These are phyloP conservation scores for Discostella stelligera DNA, from an alignment of 352 stramenopile genomes.

Conservation along the genomic window DNA sequence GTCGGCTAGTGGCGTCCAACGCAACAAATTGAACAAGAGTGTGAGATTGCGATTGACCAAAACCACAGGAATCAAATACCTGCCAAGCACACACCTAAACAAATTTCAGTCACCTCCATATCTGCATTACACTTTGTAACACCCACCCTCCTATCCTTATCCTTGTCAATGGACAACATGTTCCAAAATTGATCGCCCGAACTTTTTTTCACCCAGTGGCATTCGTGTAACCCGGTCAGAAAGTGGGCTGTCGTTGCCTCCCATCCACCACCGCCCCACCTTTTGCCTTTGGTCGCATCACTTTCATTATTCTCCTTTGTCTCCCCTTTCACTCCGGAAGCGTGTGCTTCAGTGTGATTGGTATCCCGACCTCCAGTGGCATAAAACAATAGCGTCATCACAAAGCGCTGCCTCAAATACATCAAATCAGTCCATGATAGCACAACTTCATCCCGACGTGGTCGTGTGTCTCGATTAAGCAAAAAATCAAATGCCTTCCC, in stretches of 20 bases:
- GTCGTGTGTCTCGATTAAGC: constrained; percentile 34
- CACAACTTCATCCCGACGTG: not conserved
- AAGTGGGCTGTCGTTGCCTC: constrained; percentile 34
- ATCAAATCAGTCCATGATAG: not conserved
- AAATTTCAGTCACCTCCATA: constrained; percentile 47
- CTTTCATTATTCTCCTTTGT: not conserved
- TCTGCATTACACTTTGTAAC: constrained; percentile 45
- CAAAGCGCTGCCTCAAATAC: constrained; percentile 33
- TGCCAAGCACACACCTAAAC: constrained; percentile 19
- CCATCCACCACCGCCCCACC: constrained; percentile 15
- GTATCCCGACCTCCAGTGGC: constrained; percentile 32
- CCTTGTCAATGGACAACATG: constrained; percentile 28
- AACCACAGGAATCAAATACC: not conserved
- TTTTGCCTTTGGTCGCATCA: not conserved
- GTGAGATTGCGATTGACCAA: no score
- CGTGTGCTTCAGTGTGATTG: not conserved
- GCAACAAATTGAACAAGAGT: constrained; percentile 3
- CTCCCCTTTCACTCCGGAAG: no score
- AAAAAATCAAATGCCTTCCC: constrained; percentile 45
- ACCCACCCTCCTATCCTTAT: constrained; percentile 30
- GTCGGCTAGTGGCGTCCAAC: constrained; percentile 10
- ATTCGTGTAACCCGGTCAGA: constrained; percentile 48
- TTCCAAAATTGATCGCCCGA: constrained; percentile 37
- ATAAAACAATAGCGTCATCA: constrained; percentile 39
- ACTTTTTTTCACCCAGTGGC: constrained; percentile 46